Conservation (phyloP, 179 eudicot species). For the Actinidia arguta region DNA sequence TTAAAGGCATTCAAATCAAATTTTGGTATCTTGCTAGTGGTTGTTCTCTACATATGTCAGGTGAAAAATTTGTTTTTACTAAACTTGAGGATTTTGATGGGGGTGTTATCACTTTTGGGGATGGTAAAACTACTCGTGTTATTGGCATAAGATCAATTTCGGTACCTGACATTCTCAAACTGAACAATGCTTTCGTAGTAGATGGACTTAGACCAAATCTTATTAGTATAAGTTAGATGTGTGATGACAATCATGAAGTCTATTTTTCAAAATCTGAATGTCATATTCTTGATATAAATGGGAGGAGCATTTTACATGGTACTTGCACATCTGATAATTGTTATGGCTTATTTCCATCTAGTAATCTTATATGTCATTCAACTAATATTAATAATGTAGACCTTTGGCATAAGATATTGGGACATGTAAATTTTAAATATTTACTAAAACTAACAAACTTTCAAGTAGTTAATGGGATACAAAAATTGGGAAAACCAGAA, state of each 20-base stretch:
- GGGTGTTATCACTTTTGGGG: not conserved
- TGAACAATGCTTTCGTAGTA: not conserved
- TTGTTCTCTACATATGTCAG: not conserved
- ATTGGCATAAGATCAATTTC: not conserved
- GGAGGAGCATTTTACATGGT: not conserved
- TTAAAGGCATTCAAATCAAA: not conserved
- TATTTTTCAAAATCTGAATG: not conserved
- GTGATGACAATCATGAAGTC: not conserved
- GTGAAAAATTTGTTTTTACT: no score
- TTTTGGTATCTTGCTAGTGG: not conserved
- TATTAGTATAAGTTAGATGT: not conserved
- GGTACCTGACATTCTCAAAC: not conserved
- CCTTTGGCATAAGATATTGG: not conserved
- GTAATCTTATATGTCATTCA: not conserved
- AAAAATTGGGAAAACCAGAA: not conserved
- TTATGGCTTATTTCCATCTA: not conserved
- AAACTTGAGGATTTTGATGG: not conserved
- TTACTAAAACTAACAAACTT: no score
- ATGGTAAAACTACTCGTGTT: not conserved
- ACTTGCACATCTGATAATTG: not conserved
- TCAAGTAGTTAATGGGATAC: no score
- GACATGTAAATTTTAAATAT: not conserved
- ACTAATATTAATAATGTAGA: not conserved
- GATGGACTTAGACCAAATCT: not conserved
- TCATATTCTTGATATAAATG: not conserved